These are phyloP conservation scores for Macrophomina tecta DNA, from an alignment of 2,329 filamentous ascomycete genomes.

Conservation along the genomic window DNA sequence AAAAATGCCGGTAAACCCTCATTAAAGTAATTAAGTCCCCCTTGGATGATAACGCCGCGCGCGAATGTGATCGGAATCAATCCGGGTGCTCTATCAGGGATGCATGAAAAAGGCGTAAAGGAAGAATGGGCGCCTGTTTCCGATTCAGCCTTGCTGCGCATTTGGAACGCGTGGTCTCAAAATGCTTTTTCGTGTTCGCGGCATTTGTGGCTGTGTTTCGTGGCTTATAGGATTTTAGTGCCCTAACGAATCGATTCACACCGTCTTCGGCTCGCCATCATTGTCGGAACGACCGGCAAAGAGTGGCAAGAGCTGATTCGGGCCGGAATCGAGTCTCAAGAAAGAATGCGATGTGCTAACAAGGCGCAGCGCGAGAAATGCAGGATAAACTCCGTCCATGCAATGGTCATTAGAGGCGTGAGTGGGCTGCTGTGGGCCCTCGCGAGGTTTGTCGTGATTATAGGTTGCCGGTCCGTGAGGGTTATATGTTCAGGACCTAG, in stretches of 20 bases:
- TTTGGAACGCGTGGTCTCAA: neutral
- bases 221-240: slow-evolving; percentile 6
- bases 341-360: slow-evolving; percentile 15
- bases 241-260: neutral
- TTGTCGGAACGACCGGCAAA: slow-evolving; percentile 8
- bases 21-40: slow-evolving; percentile 22
- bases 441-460: slow-evolving; percentile 19
- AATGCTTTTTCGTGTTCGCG: neutral
- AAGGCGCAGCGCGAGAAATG: slow-evolving; percentile 20
- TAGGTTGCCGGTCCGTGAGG: slow-evolving; percentile 3
- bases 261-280: neutral
- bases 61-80: slow-evolving; percentile 9
- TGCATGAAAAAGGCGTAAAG: slow-evolving; percentile 16
- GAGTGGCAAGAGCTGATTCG: slow-evolving; percentile 6
- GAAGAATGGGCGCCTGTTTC: neutral
- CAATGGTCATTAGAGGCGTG: slow-evolving; percentile 28
- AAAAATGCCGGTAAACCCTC: slow-evolving; percentile 22
- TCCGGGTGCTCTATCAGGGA: slow-evolving; percentile 22
- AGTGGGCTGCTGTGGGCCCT: slow-evolving; percentile 12
- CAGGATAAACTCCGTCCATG: slow-evolving; percentile 29
- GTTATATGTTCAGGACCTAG: neutral
- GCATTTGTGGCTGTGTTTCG: slow-evolving; percentile 9
- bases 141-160: slow-evolving; percentile 12
- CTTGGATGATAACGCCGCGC: slow-evolving; percentile 4
- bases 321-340: slow-evolving; percentile 10